Percentiles rank a stretch among this genome's conserved stretches.
These are phyloP conservation scores for Globisporangium yorkense DNA, from an alignment of 352 stramenopile genomes.

Conservation along the genomic window DNA sequence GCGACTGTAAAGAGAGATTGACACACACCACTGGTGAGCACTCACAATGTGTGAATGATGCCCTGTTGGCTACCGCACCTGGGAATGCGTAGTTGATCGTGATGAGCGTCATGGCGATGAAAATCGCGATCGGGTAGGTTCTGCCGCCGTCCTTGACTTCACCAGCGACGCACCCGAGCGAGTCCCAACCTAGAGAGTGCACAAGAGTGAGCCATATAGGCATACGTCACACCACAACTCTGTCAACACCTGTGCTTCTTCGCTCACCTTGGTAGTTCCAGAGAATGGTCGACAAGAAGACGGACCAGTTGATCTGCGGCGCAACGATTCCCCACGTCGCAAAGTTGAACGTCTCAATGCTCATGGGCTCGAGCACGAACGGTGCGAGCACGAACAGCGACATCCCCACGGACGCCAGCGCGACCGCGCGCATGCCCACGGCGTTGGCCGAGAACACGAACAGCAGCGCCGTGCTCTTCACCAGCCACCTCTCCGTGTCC, in stretches of 20 bases:
- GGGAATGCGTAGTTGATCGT: constrained; percentile 85
- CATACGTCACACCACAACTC: not conserved
- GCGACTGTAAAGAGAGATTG: constrained; percentile 25
- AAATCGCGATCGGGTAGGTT: constrained; percentile 80
- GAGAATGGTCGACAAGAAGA: constrained; percentile 83
- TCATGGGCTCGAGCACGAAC: constrained; percentile 74
- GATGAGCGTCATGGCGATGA: constrained; percentile 77
- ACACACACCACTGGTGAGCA: not conserved
- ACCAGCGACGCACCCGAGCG: constrained; percentile 74
- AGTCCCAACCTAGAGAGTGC: constrained; percentile 55
- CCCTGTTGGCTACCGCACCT: constrained; percentile 15
- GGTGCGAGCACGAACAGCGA: constrained; percentile 77
- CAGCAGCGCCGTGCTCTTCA: constrained; percentile 64
- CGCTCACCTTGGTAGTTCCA: constrained; percentile 79
- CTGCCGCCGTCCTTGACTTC: constrained; percentile 77
- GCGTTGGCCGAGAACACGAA: constrained; percentile 69
- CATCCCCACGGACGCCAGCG: constrained; percentile 70
- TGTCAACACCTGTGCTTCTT: too few species aligned
- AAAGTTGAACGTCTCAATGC: constrained; percentile 65
- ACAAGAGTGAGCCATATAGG: not conserved
- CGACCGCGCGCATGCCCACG: constrained; percentile 73
- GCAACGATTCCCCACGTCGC: constrained; percentile 65
- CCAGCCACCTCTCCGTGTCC: constrained; percentile 49
- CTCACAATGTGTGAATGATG: too few species aligned
- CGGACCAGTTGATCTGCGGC: constrained; percentile 69